phyloP scores from a whole-genome alignment of 208 protist species.

The Trypanosoma platydactyli region DNA sequence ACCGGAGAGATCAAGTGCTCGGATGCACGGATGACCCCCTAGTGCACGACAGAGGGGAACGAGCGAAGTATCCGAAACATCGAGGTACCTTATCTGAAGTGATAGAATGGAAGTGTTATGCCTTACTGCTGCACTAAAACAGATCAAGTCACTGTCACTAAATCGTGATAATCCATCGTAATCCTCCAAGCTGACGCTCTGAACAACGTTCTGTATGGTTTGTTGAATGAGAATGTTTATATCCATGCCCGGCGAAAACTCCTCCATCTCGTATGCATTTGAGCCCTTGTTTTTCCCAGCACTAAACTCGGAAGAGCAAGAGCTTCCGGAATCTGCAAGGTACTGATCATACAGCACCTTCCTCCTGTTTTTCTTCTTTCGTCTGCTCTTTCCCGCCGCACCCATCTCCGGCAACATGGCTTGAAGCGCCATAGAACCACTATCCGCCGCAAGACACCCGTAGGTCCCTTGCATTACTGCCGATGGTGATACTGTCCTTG shows the following conservation, averaged over 20 bases:
- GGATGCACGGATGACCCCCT: slow-evolving; percentile 48
- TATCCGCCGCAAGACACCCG: neutral
- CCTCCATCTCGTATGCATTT: slow-evolving; percentile 42
- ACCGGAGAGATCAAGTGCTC: slow-evolving; percentile 72
- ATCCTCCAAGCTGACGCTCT: slow-evolving; percentile 74
- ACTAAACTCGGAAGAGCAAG: slow-evolving; percentile 26
- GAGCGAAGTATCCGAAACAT: slow-evolving; percentile 74
- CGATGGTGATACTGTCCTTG: no score
- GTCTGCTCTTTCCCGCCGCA: slow-evolving; percentile 5
- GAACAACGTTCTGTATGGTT: slow-evolving; percentile 70
- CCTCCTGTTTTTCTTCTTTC: slow-evolving; percentile 31
- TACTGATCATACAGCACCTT: slow-evolving; percentile 71
- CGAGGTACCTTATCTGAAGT: slow-evolving; percentile 76
- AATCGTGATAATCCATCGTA: slow-evolving; percentile 53
- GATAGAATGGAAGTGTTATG: slow-evolving; percentile 84
- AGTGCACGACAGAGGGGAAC: slow-evolving; percentile 73
- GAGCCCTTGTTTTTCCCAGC: slow-evolving; percentile 31
- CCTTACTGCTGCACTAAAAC: slow-evolving; percentile 75
- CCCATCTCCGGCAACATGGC: neutral
- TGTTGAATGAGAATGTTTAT: slow-evolving; percentile 85
- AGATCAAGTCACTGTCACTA: slow-evolving; percentile 70
- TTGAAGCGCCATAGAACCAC: slow-evolving; percentile 5
- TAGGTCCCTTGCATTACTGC: slow-evolving; percentile 4
- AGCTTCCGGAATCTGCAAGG: slow-evolving; percentile 70
- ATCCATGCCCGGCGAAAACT: slow-evolving; percentile 69